A percentile compares a stretch with the other conserved stretches of the same genome.
These are phyloP conservation scores for Luffa aegyptiaca DNA, from an alignment of 306 rosid species.

Conservation along the genomic window DNA sequence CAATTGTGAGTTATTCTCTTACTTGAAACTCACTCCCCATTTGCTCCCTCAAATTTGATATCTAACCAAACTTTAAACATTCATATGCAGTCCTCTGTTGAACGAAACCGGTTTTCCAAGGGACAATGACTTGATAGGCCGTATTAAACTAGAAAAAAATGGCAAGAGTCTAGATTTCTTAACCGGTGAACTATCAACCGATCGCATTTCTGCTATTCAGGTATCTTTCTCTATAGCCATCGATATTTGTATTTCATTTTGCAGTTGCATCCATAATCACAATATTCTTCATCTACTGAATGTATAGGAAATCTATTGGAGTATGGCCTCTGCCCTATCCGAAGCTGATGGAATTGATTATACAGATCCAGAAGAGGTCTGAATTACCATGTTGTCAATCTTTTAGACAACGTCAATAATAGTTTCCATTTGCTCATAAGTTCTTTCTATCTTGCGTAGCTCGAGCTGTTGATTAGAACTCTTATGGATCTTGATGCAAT, in stretches of 20 bases:
- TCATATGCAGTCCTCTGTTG: constrained; percentile 44
- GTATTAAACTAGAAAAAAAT: constrained; percentile 60
- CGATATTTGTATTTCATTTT: not conserved
- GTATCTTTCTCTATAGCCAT: constrained; percentile 19
- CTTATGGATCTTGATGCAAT: constrained; percentile 94
- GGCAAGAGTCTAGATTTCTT: constrained; percentile 58
- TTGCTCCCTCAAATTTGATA: not conserved
- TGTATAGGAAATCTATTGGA: constrained; percentile 85
- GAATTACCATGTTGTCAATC: not conserved
- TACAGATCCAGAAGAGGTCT: constrained; percentile 95
- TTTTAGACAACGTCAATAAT: constrained; percentile 3
- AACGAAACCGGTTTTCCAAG: constrained; percentile 26
- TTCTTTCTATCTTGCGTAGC: constrained; percentile 40
- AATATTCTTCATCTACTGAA: not conserved
- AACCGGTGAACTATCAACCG: constrained; percentile 62
- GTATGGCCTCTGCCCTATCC: constrained; percentile 84
- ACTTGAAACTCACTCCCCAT: not conserved
- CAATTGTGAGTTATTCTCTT: constrained; percentile 48
- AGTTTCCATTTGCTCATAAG: constrained; percentile 5
- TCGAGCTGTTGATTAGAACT: constrained; percentile 73
- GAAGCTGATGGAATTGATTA: constrained; percentile 97
- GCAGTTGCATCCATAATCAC: constrained; percentile 10
- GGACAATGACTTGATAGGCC: constrained; percentile 32
- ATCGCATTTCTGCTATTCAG: constrained; percentile 68
- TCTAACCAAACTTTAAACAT: constrained; percentile 17